Evolutionary conservation across 768 basidiomycete genomes (phyloP), one percentile per base, ranked within the genome.

Genomic region (Lactarius trivialis): DNA sequence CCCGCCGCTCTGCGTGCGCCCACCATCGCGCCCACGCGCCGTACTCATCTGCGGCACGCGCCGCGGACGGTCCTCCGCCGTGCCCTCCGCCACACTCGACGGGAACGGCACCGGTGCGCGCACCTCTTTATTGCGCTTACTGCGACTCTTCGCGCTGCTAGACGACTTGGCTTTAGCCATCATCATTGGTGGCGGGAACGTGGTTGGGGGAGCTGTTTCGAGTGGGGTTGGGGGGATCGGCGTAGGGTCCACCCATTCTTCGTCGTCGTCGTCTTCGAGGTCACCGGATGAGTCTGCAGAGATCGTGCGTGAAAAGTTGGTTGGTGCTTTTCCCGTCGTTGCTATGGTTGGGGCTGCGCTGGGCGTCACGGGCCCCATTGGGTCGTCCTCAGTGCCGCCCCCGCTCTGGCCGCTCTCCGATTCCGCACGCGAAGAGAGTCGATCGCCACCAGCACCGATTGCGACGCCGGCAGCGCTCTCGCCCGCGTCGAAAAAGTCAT

Each of bases 1-100:
- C n/a, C 90, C 90, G 2, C 89, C 89, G 69, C 89, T 92, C 76
- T 90, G 88, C 64, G 90, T 92, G 67, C 89, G 77, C 41, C 90
- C 90, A 3, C 90, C 89, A 72, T 91, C 88, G 60, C 88, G 78
- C 53, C 85, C 90, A 45, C 86, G 81, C 30, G 85, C 81, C 3
- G 80, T 85, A 69, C 88, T 85, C 88, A 91, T 88, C 74, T 86
- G 77, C 61, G 74, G 77, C 65, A 74, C 68, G 36, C 71, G 71
- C 69, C 70, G 56, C 19, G 57, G 50, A 15, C 41, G 39, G 8
- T 65, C 63, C 11, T 60, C 59, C 3, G 19, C 11, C 3, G 24
- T 28, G 37, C 60, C 71, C n/a, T 67, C 66, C 56, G 58, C 52
- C 34, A 28, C 53, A 49, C 55, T 63, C 32, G 65, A 65, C 50